phyloP scores from a whole-genome alignment of 352 stramenopile species.

The Globisporangium paddicum region DNA sequence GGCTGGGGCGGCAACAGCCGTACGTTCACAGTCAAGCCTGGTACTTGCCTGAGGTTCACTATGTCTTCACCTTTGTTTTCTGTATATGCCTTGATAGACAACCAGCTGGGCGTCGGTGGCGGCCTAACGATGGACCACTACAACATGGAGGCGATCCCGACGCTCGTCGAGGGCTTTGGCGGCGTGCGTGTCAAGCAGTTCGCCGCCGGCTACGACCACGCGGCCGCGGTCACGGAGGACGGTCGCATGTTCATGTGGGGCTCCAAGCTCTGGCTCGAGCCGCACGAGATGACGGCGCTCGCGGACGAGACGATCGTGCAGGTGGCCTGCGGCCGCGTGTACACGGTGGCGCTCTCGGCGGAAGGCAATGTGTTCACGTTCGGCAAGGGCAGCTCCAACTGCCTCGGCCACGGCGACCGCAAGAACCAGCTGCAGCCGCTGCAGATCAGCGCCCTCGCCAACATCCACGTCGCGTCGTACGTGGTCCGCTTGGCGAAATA shows the following conservation, averaged over 20 bases:
- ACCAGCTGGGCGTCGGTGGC: slow-evolving; percentile 86
- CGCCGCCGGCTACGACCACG: slow-evolving; percentile 92
- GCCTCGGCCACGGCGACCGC: slow-evolving; percentile 83
- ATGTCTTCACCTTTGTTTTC: not conserved
- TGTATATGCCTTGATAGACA: slow-evolving; percentile 35
- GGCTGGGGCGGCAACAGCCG: slow-evolving; percentile 92
- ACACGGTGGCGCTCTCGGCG: slow-evolving; percentile 74
- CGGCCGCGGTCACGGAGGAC: slow-evolving; percentile 74
- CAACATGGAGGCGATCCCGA: slow-evolving; percentile 92
- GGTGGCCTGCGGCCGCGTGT: slow-evolving; percentile 81
- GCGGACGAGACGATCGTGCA: slow-evolving; percentile 66
- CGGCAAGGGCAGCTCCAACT: slow-evolving; percentile 84
- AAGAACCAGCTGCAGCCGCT: slow-evolving; percentile 88
- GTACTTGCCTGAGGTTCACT: not conserved
- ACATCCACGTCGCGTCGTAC: slow-evolving; percentile 62
- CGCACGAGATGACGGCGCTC: slow-evolving; percentile 83
- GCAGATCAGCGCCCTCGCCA: slow-evolving; percentile 57
- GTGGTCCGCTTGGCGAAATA: slow-evolving; percentile 12
- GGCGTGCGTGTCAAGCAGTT: slow-evolving; percentile 79
- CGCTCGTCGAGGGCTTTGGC: slow-evolving; percentile 72
- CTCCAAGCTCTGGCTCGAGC: slow-evolving; percentile 91
- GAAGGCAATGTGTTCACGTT: slow-evolving; percentile 85
- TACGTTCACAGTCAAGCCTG: slow-evolving; percentile 28
- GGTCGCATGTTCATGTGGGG: slow-evolving; percentile 82
- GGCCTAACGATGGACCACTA: slow-evolving; percentile 91